Evolutionary conservation across 805 yeast species (phyloP), one percentile per base, ranked within the genome.

Genomic region (Yarrowia sp.): DNA sequence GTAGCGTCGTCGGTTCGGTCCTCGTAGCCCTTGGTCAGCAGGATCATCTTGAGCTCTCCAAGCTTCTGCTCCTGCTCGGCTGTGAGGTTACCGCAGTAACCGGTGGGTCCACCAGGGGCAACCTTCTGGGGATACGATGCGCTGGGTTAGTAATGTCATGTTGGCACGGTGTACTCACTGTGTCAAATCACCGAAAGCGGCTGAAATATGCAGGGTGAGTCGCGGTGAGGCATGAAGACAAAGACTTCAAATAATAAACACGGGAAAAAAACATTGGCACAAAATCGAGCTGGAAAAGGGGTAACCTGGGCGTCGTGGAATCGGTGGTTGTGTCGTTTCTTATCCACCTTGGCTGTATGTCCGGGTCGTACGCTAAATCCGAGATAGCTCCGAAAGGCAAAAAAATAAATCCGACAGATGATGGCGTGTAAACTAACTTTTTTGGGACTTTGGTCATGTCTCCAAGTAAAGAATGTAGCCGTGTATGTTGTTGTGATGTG

Each of bases 1-100:
- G 95, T 83, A 14, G 97, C 90, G 72, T 90, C 97, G 76, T 95
- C 99, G 64, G 90, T 77, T 71, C 98, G 86, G 62, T 84, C 82
- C n/a, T 80, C 81, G 78, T 81, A 91, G 5, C 96, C 97, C 62
- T 78, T 82, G 11, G 81, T 87, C 66, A 76, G 76, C 68, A 92
- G 80, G 55, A 81, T 78, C 17, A 78, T 80, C 70, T 87, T 84
- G 65, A 95, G 77, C 68, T 84, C 81, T 48, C 78, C 81, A 67
- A 93, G 77, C 32, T 83, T 81, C 35, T 78, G 76, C 74, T 82
- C 79, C 77, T 95, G 97, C 53, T 84, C 85, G 9, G 82, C 83
- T 10, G 90, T 86, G 68, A 91, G 79, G 72, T 84, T 85, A 35
- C 97, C 96, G 32, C 96, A 91, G 76, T 85, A 87, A 4, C 98